A percentile compares a stretch with the other conserved stretches of the same genome.
Evolutionary conservation across 768 basidiomycete species (phyloP).

Genomic region (Pleurotus cornucopiae): DNA sequence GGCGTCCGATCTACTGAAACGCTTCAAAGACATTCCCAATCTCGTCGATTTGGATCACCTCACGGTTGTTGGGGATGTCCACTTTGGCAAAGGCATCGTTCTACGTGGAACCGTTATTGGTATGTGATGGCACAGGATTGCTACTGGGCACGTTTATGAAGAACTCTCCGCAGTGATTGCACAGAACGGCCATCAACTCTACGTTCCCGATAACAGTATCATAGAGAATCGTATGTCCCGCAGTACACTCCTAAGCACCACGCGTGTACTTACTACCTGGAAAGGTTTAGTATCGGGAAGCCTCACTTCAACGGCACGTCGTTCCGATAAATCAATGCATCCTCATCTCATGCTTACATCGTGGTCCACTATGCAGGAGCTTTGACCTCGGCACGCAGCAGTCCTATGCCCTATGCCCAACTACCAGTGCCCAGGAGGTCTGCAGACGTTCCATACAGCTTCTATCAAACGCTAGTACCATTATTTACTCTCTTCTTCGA

Average conservation of each 20-base stretch:
- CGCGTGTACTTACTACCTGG: background rate
- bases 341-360: too few species aligned
- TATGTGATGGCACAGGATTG: background rate
- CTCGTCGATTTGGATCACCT: conserved; percentile 91
- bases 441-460: too few species aligned
- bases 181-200: conserved; percentile 77
- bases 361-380: too few species aligned
- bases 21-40: conserved; percentile 91
- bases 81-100: conserved; percentile 83
- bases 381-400: too few species aligned
- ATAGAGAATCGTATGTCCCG: conserved; percentile 58
- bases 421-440: too few species aligned
- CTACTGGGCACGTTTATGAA: too few species aligned
- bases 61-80: conserved; percentile 88
- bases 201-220: conserved; percentile 78
- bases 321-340: too few species aligned
- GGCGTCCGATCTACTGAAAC: conserved; percentile 87
- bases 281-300: conserved; percentile 68
- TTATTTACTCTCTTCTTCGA: too few species aligned
- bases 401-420: too few species aligned
- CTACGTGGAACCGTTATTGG: conserved; percentile 85
- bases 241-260: background rate
- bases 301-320: conserved; percentile 63
- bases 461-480: too few species aligned
- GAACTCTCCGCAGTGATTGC: conserved; percentile 44